Evolutionary conservation across 176 grass and related monocot species (phyloP).

Genomic region (Phyllostachys edulis): DNA sequence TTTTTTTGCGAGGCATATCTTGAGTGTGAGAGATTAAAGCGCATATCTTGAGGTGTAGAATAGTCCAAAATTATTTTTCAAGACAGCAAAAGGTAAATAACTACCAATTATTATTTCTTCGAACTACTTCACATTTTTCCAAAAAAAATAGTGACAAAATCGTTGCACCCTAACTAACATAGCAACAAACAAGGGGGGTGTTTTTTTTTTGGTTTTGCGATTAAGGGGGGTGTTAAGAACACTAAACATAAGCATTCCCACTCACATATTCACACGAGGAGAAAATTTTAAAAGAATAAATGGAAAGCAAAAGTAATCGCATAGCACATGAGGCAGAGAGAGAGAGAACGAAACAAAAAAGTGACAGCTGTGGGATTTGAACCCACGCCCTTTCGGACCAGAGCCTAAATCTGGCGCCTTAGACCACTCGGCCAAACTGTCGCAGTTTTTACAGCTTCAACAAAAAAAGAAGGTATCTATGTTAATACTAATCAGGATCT

Average conservation of each 20-base stretch:
- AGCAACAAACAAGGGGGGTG: neutral
- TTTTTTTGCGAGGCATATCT: too few species aligned
- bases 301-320: neutral
- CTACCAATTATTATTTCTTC: neutral
- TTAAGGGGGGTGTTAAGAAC: neutral
- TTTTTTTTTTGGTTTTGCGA: too few species aligned
- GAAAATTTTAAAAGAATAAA: neutral
- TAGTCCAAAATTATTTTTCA: neutral
- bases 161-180: neutral
- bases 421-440: slow-evolving; percentile 99
- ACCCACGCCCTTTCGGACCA: slow-evolving; percentile 99
- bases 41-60: neutral
- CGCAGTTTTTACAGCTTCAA: fast-evolving
- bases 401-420: slow-evolving; percentile 99
- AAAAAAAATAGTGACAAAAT: neutral
- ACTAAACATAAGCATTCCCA: neutral
- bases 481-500: too few species aligned
- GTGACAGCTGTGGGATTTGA: slow-evolving; percentile 98
- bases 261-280: neutral
- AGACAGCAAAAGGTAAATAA: neutral
- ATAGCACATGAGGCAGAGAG: neutral
- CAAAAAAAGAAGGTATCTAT: neutral
- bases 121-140: neutral
- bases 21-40: too few species aligned
- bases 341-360: neutral